Conservation (phyloP, 2,329 filamentous ascomycete genomes). For the Magnaporthiopsis rhizophila region DNA sequence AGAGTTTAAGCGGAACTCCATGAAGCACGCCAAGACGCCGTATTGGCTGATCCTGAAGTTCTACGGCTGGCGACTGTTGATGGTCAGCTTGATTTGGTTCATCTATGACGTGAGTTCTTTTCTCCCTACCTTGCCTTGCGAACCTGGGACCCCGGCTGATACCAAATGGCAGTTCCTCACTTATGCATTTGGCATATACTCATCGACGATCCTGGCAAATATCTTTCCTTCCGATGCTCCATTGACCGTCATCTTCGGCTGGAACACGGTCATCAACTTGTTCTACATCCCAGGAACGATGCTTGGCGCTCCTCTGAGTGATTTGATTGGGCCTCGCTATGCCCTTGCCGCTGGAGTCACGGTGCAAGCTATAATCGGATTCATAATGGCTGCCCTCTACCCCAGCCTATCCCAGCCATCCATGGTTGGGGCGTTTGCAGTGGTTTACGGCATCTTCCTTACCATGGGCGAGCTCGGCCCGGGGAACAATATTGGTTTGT, state of each 20-base stretch:
- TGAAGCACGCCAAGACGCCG: conserved; percentile 52
- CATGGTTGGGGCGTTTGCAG: conserved; percentile 68
- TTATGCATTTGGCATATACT: conserved; percentile 84
- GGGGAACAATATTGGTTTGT: conserved; percentile 82
- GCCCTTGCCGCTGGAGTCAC: conserved; percentile 64
- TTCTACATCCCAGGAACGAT: conserved; percentile 84
- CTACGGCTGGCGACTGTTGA: conserved; percentile 64
- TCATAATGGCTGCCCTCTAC: conserved; percentile 82
- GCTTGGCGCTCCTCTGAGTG: conserved; percentile 66
- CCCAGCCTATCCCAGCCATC: conserved; percentile 53
- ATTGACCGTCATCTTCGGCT: conserved; percentile 74
- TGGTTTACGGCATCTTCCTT: conserved; percentile 73
- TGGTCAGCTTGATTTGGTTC: conserved; percentile 75
- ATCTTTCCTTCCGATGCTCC: conserved; percentile 52
- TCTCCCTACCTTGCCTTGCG: neutral
- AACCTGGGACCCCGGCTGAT: neutral
- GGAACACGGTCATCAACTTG: conserved; percentile 80
- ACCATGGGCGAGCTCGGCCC: conserved; percentile 75
- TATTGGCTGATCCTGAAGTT: conserved; percentile 51
- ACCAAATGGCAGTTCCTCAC: conserved; percentile 51
- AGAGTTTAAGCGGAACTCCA: conserved; percentile 63
- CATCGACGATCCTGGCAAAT: conserved; percentile 61
- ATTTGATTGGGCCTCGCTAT: conserved; percentile 70
- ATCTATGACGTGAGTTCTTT: conserved; percentile 56
- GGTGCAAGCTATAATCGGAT: conserved; percentile 70